Conservation (phyloP, 805 yeast species). For the Saturnispora besseyi region DNA sequence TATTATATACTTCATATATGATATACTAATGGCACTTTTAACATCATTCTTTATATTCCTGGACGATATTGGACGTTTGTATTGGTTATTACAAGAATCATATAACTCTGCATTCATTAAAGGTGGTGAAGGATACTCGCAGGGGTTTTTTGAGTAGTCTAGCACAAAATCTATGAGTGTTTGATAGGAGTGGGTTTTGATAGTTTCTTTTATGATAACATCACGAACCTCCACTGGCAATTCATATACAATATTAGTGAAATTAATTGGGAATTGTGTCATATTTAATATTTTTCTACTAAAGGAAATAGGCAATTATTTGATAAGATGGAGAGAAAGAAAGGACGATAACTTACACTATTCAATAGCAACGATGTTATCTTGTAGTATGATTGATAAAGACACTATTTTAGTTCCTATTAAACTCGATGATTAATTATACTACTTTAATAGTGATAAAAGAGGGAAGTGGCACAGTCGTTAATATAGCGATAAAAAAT, state of each 20-base stretch:
- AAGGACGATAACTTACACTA: background rate
- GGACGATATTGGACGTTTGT: background rate
- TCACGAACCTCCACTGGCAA: slow-evolving; percentile 3
- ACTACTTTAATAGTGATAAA: no score
- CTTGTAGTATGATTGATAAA: no score
- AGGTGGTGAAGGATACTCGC: slow-evolving; percentile 2
- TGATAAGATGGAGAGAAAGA: background rate
- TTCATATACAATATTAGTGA: background rate
- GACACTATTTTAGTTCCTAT: no score
- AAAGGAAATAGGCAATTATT: background rate
- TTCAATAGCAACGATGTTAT: no score
- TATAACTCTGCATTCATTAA: background rate
- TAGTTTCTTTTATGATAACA: background rate
- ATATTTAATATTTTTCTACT: background rate
- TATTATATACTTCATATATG: background rate
- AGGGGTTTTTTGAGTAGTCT: background rate
- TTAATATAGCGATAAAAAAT: background rate
- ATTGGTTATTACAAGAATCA: background rate
- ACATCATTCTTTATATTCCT: background rate
- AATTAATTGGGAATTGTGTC: background rate
- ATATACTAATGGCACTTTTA: background rate
- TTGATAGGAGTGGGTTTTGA: slow-evolving; percentile 1
- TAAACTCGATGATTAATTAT: no score
- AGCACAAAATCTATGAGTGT: slow-evolving; percentile 3
- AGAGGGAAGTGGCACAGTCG: background rate